These are phyloP conservation scores for Nakazawaea pomicola DNA, from an alignment of 805 yeast genomes.

Conservation along the genomic window DNA sequence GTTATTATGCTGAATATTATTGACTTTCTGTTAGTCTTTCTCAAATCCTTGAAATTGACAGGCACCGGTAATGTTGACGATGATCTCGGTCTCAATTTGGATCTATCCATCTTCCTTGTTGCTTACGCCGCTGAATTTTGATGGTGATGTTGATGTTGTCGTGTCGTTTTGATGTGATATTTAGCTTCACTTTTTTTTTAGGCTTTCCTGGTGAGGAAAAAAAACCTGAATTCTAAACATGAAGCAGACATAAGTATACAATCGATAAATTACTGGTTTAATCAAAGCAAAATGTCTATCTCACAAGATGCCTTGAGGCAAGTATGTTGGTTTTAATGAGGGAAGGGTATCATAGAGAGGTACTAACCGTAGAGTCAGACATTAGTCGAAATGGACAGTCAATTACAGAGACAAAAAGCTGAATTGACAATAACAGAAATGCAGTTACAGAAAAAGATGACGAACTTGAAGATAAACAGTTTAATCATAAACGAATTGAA, in stretches of 20 bases:
- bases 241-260: no score
- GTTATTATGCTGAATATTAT: not conserved
- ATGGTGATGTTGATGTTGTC: not conserved
- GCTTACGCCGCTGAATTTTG: not conserved
- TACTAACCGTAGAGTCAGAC: constrained; percentile 26
- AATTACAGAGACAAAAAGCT: constrained; percentile 51
- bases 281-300: constrained; percentile 7
- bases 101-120: not conserved
- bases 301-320: constrained; percentile 11
- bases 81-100: constrained; percentile 11
- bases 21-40: constrained; percentile 3
- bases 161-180: not conserved
- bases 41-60: constrained; percentile 11
- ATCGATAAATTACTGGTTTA: not conserved
- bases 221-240: not conserved
- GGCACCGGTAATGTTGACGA: constrained; percentile 12
- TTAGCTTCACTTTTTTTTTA: not conserved
- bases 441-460: constrained; percentile 43
- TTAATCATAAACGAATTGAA: constrained; percentile 54
- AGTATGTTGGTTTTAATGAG: no score
- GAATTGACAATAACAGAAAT: constrained; percentile 52
- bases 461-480: constrained; percentile 48
- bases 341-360: no score
- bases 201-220: not conserved
- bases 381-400: constrained; percentile 62